Conservation (phyloP, 495 filamentous ascomycete genomes). For the Viridothelium virens region DNA sequence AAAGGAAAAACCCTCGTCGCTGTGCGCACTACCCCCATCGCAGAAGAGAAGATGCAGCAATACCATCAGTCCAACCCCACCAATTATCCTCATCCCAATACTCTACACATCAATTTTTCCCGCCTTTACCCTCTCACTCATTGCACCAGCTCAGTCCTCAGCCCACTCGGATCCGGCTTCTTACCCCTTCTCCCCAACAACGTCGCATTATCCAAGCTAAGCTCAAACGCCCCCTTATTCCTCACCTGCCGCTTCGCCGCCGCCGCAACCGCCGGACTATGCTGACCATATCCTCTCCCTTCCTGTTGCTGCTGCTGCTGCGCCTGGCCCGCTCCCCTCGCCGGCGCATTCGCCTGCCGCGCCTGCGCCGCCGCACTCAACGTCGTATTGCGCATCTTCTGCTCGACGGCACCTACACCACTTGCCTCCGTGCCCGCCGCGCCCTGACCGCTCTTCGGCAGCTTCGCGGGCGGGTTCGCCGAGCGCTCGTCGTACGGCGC, state of each 20-base stretch:
- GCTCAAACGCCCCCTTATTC: conserved; percentile 70
- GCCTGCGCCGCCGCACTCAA: conserved; percentile 57
- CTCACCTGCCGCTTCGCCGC: conserved; percentile 71
- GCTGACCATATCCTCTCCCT: conserved; percentile 71
- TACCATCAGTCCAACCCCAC: not conserved
- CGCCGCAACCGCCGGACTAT: conserved; percentile 65
- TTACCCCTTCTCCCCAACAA: conserved; percentile 70
- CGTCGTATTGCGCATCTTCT: conserved; percentile 74
- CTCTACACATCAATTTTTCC: not conserved
- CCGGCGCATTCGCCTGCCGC: conserved; percentile 43
- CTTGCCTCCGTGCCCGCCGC: conserved; percentile 27
- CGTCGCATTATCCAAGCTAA: conserved; percentile 83
- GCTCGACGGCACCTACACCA: conserved; percentile 73
- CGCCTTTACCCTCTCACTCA: not conserved
- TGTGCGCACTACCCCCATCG: not conserved
- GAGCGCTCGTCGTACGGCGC: conserved; percentile 40
- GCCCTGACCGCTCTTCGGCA: conserved; percentile 51
- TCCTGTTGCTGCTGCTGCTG: conserved; percentile 35
- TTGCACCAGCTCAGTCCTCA: conserved; percentile 26
- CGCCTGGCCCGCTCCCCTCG: conserved; percentile 40
- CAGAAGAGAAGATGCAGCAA: not conserved
- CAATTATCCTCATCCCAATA: not conserved
- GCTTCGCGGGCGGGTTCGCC: conserved; percentile 51
- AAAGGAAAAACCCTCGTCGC: not conserved
- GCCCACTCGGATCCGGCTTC: conserved; percentile 33